phyloP scores from a whole-genome alignment of 768 basidiomycete species.

The Leucosporidium yakuticum region DNA sequence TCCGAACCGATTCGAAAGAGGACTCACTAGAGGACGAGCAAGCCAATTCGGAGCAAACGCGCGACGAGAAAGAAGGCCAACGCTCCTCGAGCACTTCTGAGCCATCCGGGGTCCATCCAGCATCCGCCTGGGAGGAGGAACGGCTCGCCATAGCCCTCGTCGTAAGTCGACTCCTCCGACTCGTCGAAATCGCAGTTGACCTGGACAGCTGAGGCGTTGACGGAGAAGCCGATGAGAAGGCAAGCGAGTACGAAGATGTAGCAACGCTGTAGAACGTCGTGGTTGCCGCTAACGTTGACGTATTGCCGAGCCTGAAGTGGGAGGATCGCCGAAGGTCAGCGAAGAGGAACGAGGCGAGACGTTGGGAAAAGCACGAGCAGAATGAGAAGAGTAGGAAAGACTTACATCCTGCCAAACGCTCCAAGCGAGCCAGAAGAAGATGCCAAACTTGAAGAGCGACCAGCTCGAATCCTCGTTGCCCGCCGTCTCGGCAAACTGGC shows the following conservation, averaged over 20 bases:
- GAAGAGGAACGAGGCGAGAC: too few species aligned
- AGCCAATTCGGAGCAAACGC: neutral
- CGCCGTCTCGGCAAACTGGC: constrained; percentile 43
- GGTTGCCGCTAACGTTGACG: constrained; percentile 41
- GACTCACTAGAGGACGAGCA: constrained; percentile 11
- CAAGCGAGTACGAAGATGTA: constrained; percentile 15
- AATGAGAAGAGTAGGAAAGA: too few species aligned
- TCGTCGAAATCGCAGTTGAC: constrained; percentile 15
- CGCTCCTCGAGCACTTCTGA: neutral
- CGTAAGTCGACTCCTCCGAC: neutral
- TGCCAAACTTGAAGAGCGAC: constrained; percentile 28
- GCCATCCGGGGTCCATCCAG: constrained; percentile 1
- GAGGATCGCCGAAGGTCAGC: neutral
- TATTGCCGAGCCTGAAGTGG: constrained; percentile 36
- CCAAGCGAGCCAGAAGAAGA: constrained; percentile 39
- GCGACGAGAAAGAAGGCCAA: constrained; percentile 8
- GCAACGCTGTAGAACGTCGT: constrained; percentile 33
- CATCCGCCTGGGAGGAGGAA: neutral
- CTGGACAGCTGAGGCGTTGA: constrained; percentile 42
- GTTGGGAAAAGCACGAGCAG: too few species aligned
- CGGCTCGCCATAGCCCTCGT: neutral
- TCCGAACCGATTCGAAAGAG: neutral
- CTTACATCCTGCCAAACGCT: constrained; percentile 41
- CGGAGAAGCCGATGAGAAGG: constrained; percentile 43
- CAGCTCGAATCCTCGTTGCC: constrained; percentile 22